Evolutionary conservation across 805 yeast species (phyloP).

Genomic region (Schwanniomyces vanrijiae): DNA sequence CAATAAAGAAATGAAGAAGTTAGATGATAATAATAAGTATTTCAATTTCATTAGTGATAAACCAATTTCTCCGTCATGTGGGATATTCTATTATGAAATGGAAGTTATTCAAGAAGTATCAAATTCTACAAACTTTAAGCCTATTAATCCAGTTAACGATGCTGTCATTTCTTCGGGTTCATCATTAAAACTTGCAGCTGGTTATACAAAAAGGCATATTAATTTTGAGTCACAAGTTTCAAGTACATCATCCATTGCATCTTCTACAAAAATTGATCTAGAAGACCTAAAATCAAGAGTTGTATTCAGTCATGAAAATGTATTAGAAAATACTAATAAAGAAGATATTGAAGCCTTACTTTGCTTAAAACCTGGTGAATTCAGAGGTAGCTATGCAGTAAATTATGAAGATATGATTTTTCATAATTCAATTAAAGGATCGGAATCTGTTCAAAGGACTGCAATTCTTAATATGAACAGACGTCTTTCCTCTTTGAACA

Average conservation of each 20-base stretch:
- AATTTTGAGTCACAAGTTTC: slow-evolving; percentile 16
- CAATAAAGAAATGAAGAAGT: neutral
- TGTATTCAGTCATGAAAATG: slow-evolving; percentile 16
- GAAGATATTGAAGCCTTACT: slow-evolving; percentile 24
- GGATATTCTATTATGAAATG: slow-evolving; percentile 42
- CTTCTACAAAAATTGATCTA: slow-evolving; percentile 23
- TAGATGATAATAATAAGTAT: slow-evolving; percentile 13
- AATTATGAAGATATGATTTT: slow-evolving; percentile 41
- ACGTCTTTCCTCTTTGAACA: slow-evolving; percentile 30
- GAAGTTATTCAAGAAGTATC: slow-evolving; percentile 35
- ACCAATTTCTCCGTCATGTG: slow-evolving; percentile 30
- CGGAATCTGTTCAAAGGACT: slow-evolving; percentile 28
- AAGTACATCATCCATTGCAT: slow-evolving; percentile 5
- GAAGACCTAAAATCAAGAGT: slow-evolving; percentile 29
- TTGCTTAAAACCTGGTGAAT: slow-evolving; percentile 37
- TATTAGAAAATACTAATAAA: slow-evolving; percentile 12
- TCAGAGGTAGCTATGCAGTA: slow-evolving; percentile 42
- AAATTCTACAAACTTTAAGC: slow-evolving; percentile 27
- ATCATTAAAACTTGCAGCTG: slow-evolving; percentile 32
- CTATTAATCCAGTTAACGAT: slow-evolving; percentile 35
- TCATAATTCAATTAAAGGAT: slow-evolving; percentile 34
- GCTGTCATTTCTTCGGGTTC: slow-evolving; percentile 31
- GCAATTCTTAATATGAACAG: slow-evolving; percentile 37
- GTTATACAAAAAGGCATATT: slow-evolving; percentile 30
- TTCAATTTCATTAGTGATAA: slow-evolving; percentile 40